Percentiles rank a stretch among this genome's conserved stretches.
Conservation (phyloP, 2,329 filamentous ascomycete species). For the Blastomyces silverae region DNA sequence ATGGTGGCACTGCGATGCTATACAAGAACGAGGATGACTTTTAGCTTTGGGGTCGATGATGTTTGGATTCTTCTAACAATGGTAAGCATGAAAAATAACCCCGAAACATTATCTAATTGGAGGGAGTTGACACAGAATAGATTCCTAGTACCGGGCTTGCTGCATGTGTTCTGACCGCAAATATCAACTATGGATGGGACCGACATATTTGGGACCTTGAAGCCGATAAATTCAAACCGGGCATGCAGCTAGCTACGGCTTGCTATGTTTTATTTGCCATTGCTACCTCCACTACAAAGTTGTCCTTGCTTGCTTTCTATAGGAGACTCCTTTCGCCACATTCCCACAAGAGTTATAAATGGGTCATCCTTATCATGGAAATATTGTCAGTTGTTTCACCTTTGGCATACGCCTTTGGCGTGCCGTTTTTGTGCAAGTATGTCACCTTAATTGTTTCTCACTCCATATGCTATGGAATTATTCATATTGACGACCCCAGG, state of each 20-base stretch:
- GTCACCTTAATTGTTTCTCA: neutral
- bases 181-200: conserved; percentile 12
- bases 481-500: neutral
- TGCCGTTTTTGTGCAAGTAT: conserved; percentile 10
- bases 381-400: neutral
- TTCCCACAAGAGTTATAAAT: conserved; percentile 4
- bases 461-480: neutral
- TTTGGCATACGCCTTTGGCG: neutral
- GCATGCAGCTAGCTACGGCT: conserved; percentile 11
- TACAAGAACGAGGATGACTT: conserved; percentile 10
- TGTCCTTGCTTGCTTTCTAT: conserved; percentile 12
- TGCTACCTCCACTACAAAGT: conserved; percentile 2
- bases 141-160: conserved; percentile 13
- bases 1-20: conserved; percentile 10
- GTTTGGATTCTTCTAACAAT: conserved; percentile 8
- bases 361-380: conserved; percentile 2
- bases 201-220: conserved; percentile 14
- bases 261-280: conserved; percentile 7
- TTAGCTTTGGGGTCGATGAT: conserved; percentile 14
- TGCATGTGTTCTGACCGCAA: conserved; percentile 10
- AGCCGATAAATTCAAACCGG: conserved; percentile 11
- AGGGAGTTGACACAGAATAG: conserved; percentile 3
- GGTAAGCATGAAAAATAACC: conserved; percentile 1
- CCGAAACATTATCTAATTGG: neutral
- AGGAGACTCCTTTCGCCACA: conserved; percentile 4